Evolutionary conservation across 2,329 filamentous ascomycete species (phyloP).

Genomic region (Sporothrix brunneoviolacea): DNA sequence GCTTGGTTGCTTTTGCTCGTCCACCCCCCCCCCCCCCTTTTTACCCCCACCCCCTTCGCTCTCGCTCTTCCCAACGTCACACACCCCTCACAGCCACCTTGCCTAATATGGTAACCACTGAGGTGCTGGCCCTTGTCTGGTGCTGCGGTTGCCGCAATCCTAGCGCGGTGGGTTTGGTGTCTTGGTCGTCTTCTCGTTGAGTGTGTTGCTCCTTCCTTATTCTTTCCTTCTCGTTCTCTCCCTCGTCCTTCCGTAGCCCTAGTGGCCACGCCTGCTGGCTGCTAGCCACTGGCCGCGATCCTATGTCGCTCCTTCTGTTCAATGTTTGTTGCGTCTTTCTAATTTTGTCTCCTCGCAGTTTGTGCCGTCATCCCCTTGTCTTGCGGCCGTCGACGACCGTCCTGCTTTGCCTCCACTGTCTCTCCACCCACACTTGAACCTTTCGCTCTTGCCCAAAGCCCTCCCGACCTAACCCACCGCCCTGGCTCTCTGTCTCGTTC

Average conservation of each 20-base stretch:
- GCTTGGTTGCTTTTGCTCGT: neutral
- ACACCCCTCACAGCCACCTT: conserved; percentile 14
- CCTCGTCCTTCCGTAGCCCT: neutral
- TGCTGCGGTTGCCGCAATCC: conserved; percentile 8
- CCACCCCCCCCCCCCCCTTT: neutral
- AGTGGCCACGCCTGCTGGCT: too few relatives aligned
- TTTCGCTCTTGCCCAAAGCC: neutral
- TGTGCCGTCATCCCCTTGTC: neutral
- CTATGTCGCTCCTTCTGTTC: too few relatives aligned
- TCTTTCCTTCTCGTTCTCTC: neutral
- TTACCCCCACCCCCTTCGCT: neutral
- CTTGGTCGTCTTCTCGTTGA: neutral
- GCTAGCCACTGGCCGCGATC: too few relatives aligned
- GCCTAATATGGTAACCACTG: conserved; percentile 11
- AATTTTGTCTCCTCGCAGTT: conserved; percentile 1
- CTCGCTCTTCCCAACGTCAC: neutral
- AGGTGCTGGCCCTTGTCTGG: conserved; percentile 2
- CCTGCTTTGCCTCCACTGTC: conserved; percentile 5
- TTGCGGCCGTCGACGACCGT: neutral
- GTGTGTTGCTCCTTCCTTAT: neutral
- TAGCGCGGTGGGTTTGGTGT: conserved; percentile 9
- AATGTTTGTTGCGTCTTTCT: neutral
- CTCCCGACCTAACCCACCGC: neutral
- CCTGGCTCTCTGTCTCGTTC: neutral
- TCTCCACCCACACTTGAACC: neutral